Base-by-base conservation (phyloP, 805 yeast genomes). In the Barnettozyma populi region DNA sequence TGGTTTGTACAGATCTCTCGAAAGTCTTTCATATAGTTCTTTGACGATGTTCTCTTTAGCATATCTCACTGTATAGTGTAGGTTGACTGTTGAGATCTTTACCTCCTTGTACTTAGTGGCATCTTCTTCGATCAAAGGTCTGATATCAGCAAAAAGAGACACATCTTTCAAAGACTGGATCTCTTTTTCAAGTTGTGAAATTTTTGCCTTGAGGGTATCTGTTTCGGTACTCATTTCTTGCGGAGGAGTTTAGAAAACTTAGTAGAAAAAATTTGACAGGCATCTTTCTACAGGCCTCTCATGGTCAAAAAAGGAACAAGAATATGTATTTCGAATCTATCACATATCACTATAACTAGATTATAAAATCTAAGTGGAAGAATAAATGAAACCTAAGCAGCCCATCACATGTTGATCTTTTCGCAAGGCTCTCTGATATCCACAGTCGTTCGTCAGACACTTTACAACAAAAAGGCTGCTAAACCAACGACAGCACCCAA, bases 381-480 rank as follows among this genome's bases (percentile, higher is more conserved):
- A 23, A n/a, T 3, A 25, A 29, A 29, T 29, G 32, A 4, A 27
- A 14, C 32, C 13, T 13, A 14, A 29, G 5, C 21, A 4, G 37
- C 19, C 13, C 13, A 32, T 32, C n/a, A n/a, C n/a, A n/a, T n/a
- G n/a, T 8, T 10, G 29, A 34, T n/a, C 36, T 31, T 34, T 34
- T 19, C n/a, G 29, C 29, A 25, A 25, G 10, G 29, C n/a, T n/a
- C 13, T 25, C 29, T 10, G 29, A 13, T 7, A 7, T 25, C 29
- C 24, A 23, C 35, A 31, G 35, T 31, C 9, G 6, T 31, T n/a
- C 5, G 9, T 18, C 6, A 7, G 18, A 16, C 21, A 16, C 35
- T 49, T 55, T 56, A 60, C 49, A 60, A 51, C 52, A 60, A 54
- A 45, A 57, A 44, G 11, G 62, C 63, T 45, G 53, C 60, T 20